These are phyloP conservation scores for Cerrena zonata DNA, from an alignment of 1,284 basidiomycete genomes.

Conservation along the genomic window DNA sequence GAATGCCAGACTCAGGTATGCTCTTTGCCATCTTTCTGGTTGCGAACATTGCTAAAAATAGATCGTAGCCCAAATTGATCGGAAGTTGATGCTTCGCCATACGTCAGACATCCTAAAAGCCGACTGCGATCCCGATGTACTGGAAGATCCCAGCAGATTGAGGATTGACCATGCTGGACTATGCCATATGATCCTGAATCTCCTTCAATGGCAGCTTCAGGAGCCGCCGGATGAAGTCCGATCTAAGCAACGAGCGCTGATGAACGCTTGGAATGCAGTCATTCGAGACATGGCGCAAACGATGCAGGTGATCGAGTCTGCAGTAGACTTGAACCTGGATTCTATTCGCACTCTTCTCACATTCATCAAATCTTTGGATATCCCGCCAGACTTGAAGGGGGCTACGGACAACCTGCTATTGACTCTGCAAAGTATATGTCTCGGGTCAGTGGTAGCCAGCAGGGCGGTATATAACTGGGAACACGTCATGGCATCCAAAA, in stretches of 20 bases:
- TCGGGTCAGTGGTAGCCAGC: too few species aligned
- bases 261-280: background rate
- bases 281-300: too few species aligned
- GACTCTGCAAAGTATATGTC: too few species aligned
- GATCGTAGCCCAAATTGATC: too few species aligned
- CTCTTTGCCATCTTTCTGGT: background rate
- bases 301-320: too few species aligned
- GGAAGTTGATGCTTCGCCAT: background rate
- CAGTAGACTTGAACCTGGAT: too few species aligned
- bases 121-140: background rate
- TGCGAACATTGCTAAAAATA: too few species aligned
- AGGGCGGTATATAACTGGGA: too few species aligned
- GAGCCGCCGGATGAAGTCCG: background rate
- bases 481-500: too few species aligned
- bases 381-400: too few species aligned
- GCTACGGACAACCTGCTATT: too few species aligned
- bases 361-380: too few species aligned
- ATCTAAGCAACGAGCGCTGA: background rate
- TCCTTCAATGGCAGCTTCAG: background rate
- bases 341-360: background rate
- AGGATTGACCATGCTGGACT: background rate
- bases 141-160: background rate
- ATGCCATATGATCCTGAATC: background rate
- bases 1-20: background rate
- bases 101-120: background rate